Base-by-base conservation (phyloP, 148 eudicot species). In the Chenopodium quinoa region DNA sequence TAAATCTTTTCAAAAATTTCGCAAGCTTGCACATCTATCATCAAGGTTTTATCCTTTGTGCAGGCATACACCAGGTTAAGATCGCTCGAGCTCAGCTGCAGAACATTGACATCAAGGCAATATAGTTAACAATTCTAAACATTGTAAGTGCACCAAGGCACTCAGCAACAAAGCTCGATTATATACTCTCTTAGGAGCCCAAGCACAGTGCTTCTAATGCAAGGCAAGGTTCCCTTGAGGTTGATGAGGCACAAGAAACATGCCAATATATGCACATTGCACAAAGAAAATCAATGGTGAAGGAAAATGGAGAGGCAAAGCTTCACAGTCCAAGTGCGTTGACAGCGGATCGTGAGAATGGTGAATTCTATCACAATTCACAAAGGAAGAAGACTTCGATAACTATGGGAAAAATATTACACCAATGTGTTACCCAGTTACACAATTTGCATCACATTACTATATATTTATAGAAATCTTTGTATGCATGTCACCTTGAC, bases 1-100 rank as follows among this genome's bases (percentile, higher is more conserved):
- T 23, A 96, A 84, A 88, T 96, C 99, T 68, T 85, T 89, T 95
- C 99, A 54, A 98, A 91, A 66, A 95, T 93, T 84, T 88, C 93
- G 76, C 93, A 97, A 79, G 99, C 95, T 88, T 93, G 98, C 76
- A 96, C 98, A 87, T 96, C 99, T 67, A 96, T 91, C 99, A 96
- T 96, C 89, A 96, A 79, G 13, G 99, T 92, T 89, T 93, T 96
- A 78, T 96, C 98, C 78, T 83, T 93, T 73, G 98, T 96, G 88
- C 99, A 96, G 75, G 99, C 98, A 87, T 96, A 96, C 52, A 96
- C 98, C 86, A 96, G 85, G 87, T 93, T 96, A 76, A 96, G 99
- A 84, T 96, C 99, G 73, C 99, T 93, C 80, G 88, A 46, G 85
- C 81, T 88, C 75, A 96, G 98, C 99, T 96, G 97, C 87, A 87